Evolutionary conservation across 345 rosid species (phyloP), one percentile per base, ranked within the genome.

Genomic region (Aegle marmelos): DNA sequence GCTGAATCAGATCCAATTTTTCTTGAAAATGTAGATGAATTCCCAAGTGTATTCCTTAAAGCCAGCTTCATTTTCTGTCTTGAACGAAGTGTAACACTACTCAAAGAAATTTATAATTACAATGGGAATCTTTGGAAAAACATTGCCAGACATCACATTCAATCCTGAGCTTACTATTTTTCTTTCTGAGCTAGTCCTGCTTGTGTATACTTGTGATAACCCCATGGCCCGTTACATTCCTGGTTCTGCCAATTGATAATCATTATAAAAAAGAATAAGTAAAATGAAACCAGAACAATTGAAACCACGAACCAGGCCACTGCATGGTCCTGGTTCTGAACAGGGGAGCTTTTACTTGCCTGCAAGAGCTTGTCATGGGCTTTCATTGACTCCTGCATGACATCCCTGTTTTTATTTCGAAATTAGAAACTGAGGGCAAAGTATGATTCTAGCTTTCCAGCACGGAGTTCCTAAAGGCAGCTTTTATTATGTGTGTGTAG

Each of bases 321-420:
- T 48, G 48, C 28, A 58, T 25, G 16, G 5, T 45, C 50, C 50
- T 45, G 39, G 50, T 53, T 6, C 57, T 53, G 57, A 17, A 17
- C 1, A 7, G 22, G 57, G 21, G 33, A 61, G 17, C 63, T 59
- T 74, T 25, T 59, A 74, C 78, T 68, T 80, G 70, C 82, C 79
- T 60, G 82, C 31, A 9, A 33, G 10, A 19, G 61, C 17, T 70
- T 70, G 54, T 22, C 30, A 24, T 36, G 39, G 54, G 21, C 41
- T 63, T 62, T 25, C 30, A 36, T 54, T 60, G 75, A 75, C 30
- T 21, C 66, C 64, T 36, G 70, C 63, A 61, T 31, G 7, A 61
- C 69, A 61, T 59, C 75, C 74, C 78, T 74, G 70, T 19, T 31
- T 57, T 63, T 36, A 5, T 45, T 34, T 24, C 22, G 50, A 24